phyloP scores from a whole-genome alignment of 176 grass and related monocot species.

The Leersia perrieri region DNA sequence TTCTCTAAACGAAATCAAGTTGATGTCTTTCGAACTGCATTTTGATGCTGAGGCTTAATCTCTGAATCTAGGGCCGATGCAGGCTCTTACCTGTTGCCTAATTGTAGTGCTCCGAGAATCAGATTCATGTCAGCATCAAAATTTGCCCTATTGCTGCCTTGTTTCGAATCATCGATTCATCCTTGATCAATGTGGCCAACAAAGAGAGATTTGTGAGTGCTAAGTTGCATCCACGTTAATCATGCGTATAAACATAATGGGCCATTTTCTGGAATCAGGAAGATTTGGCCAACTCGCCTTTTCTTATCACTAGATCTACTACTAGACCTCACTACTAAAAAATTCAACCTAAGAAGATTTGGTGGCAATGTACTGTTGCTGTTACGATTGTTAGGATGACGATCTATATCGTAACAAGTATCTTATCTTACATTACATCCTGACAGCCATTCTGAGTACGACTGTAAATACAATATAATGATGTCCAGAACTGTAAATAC shows the following conservation, averaged over 20 bases:
- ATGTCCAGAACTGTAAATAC: not conserved
- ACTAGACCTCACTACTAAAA: not conserved
- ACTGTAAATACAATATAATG: not conserved
- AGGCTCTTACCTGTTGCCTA: not conserved
- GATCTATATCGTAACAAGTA: not conserved
- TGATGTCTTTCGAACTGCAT: not conserved
- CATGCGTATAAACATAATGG: not conserved
- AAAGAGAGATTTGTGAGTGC: not conserved
- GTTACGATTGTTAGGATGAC: not conserved
- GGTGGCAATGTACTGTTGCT: not conserved
- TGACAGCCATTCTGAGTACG: not conserved
- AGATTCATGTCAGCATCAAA: not conserved
- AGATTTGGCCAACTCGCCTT: not conserved
- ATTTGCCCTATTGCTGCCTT: not conserved
- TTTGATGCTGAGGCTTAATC: not conserved
- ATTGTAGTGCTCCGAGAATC: not conserved
- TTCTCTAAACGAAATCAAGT: not conserved
- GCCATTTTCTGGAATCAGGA: not conserved
- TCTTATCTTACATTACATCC: not conserved
- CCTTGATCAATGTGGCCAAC: not conserved
- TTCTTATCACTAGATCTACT: not conserved
- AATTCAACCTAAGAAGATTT: not conserved
- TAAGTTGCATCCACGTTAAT: not conserved
- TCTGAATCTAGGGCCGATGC: slow-evolving; percentile 1
- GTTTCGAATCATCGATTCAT: not conserved